Percentiles rank a stretch among this genome's conserved stretches.
phyloP scores from a whole-genome alignment of 2,329 filamentous ascomycete species.

The Colletotrichum acutatum region DNA sequence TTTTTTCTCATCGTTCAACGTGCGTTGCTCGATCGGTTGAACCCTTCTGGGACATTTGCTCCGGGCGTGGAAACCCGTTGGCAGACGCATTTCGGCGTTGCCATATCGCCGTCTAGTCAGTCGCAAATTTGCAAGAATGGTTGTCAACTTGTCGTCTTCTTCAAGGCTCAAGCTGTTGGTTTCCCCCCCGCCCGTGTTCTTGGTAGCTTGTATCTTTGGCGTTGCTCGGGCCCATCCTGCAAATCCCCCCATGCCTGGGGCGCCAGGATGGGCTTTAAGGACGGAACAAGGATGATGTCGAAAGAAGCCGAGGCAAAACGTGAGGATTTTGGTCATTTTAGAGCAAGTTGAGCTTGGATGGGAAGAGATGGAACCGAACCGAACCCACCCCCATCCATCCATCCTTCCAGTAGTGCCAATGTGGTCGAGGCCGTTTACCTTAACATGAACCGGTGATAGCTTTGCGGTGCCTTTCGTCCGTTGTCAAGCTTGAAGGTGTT shows the following conservation, averaged over 20 bases:
- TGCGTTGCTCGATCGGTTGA: not conserved
- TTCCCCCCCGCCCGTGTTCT: not conserved
- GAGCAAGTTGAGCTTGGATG: constrained; percentile 1
- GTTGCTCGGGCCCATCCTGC: constrained; percentile 9
- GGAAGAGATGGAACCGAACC: not conserved
- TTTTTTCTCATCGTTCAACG: not conserved
- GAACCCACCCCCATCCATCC: not conserved
- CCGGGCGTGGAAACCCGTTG: not conserved
- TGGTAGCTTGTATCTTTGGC: not conserved
- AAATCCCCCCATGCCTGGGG: not conserved
- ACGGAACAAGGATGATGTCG: constrained; percentile 22
- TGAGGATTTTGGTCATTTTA: not conserved
- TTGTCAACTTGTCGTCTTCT: not conserved
- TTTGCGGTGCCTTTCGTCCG: constrained; percentile 29
- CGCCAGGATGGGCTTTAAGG: constrained; percentile 2
- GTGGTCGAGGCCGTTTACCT: not conserved
- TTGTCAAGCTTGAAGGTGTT: constrained; percentile 17
- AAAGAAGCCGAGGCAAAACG: constrained; percentile 29
- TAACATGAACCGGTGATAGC: constrained; percentile 3
- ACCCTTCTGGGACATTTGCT: not conserved
- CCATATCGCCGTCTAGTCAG: not conserved
- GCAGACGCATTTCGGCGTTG: not conserved
- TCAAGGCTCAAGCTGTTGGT: not conserved
- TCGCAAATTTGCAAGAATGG: not conserved
- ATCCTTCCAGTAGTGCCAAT: not conserved